phyloP scores from a whole-genome alignment of 352 stramenopile species.

The Pythium monospermum region DNA sequence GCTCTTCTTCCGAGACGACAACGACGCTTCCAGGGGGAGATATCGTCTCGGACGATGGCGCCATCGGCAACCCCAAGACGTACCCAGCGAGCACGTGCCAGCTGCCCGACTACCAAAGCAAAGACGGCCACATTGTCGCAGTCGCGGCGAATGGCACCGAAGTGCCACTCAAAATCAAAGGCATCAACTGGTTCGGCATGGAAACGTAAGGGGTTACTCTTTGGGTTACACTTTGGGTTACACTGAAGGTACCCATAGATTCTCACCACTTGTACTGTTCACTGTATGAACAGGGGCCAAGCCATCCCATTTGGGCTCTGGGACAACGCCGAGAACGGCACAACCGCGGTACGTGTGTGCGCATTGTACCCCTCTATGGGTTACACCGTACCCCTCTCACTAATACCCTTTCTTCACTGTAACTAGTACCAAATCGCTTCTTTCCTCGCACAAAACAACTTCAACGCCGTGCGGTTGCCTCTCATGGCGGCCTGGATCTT shows the following conservation, averaged over 20 bases:
- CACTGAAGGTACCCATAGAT: not conserved
- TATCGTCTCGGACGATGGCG: constrained; percentile 60
- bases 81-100: constrained; percentile 54
- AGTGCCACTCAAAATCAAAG: constrained; percentile 75
- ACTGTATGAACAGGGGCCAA: constrained; percentile 24
- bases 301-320: constrained; percentile 55
- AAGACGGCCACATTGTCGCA: constrained; percentile 66
- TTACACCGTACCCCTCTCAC: not conserved
- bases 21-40: constrained; percentile 12
- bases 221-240: not conserved
- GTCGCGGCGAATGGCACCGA: constrained; percentile 45
- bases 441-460: constrained; percentile 74
- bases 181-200: constrained; percentile 85
- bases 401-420: not conserved
- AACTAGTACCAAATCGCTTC: constrained; percentile 57
- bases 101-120: constrained; percentile 78
- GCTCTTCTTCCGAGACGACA: not conserved
- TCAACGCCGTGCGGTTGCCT: constrained; percentile 67
- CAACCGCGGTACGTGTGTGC: constrained; percentile 30
- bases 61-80: constrained; percentile 63
- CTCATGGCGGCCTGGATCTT: constrained; percentile 59
- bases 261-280: not conserved
- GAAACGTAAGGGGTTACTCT: constrained; percentile 32
- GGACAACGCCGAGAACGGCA: constrained; percentile 56
- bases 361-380: not conserved